phyloP scores from a whole-genome alignment of 345 rosid species.

The Leavenworthia alabamica region DNA sequence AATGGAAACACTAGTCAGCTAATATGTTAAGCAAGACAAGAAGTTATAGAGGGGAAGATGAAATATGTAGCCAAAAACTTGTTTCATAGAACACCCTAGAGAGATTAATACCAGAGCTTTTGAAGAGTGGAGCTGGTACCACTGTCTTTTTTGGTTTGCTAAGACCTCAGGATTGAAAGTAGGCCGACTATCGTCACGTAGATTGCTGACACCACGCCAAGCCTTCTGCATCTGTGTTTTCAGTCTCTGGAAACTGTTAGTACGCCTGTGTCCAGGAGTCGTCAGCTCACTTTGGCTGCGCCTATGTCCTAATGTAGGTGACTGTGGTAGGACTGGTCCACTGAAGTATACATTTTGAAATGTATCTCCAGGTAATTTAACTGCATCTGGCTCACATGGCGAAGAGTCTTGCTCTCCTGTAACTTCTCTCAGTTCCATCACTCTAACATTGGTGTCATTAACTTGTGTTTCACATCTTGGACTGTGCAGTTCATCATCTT shows the following conservation, averaged over 20 bases:
- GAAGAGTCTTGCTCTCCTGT: slow-evolving; percentile 37
- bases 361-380: slow-evolving; percentile 26
- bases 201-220: slow-evolving; percentile 67
- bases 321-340: slow-evolving; percentile 32
- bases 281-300: slow-evolving; percentile 61
- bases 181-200: slow-evolving; percentile 39
- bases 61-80: background rate
- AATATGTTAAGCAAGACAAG: background rate
- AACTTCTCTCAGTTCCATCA: slow-evolving; percentile 50
- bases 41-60: slow-evolving; percentile 5
- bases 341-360: slow-evolving; percentile 25
- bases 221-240: slow-evolving; percentile 82
- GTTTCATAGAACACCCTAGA: slow-evolving; percentile 8
- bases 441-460: slow-evolving; percentile 30
- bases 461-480: slow-evolving; percentile 5
- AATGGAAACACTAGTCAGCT: slow-evolving; percentile 7
- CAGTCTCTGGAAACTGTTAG: slow-evolving; percentile 60
- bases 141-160: slow-evolving; percentile 94
- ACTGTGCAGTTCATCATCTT: slow-evolving; percentile 15
- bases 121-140: slow-evolving; percentile 91
- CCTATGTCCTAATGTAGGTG: slow-evolving; percentile 41
- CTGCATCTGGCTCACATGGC: slow-evolving; percentile 4
- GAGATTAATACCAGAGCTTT: slow-evolving; percentile 56
- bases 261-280: slow-evolving; percentile 39
- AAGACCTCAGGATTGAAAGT: slow-evolving; percentile 89